A percentile compares a stretch with the other conserved stretches of the same genome.
Evolutionary conservation across 352 stramenopile genomes (phyloP).

Genomic region (Phytopythium delawarense): DNA sequence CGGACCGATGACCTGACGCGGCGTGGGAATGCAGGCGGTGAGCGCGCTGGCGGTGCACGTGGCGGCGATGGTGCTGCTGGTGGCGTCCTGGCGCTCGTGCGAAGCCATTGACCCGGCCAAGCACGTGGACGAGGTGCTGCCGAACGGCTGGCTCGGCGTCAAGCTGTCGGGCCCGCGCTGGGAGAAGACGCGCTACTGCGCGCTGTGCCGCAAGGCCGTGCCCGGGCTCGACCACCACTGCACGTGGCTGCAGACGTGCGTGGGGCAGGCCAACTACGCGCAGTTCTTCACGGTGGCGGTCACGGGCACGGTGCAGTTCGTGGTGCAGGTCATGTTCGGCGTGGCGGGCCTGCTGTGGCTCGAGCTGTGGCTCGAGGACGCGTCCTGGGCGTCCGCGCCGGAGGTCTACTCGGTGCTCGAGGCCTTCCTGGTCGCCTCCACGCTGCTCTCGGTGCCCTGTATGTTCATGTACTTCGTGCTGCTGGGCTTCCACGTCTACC

Average conservation of each 20-base stretch:
- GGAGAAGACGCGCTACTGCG: slow-evolving; percentile 81
- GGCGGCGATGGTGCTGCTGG: slow-evolving; percentile 37
- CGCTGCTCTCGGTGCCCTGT: slow-evolving; percentile 72
- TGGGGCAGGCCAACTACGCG: slow-evolving; percentile 80
- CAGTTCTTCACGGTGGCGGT: slow-evolving; percentile 85
- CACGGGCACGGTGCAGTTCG: slow-evolving; percentile 61
- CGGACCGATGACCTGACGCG: no score
- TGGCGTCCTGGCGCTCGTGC: slow-evolving; percentile 66
- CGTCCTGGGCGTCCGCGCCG: slow-evolving; percentile 1
- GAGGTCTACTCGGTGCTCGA: slow-evolving; percentile 31
- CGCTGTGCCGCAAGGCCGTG: slow-evolving; percentile 71
- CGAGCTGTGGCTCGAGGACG: slow-evolving; percentile 20
- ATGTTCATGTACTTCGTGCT: slow-evolving; percentile 86
- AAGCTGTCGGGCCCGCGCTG: slow-evolving; percentile 61
- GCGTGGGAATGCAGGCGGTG: slow-evolving; percentile 29
- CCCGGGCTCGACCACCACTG: slow-evolving; percentile 85
- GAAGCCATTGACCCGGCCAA: slow-evolving; percentile 61
- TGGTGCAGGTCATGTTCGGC: slow-evolving; percentile 54
- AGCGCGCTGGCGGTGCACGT: slow-evolving; percentile 51
- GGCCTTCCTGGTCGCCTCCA: slow-evolving; percentile 38
- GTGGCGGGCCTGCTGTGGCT: slow-evolving; percentile 53
- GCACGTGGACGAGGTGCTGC: slow-evolving; percentile 26
- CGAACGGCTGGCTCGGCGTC: slow-evolving; percentile 65
- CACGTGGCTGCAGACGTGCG: slow-evolving; percentile 86
- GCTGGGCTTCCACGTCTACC: slow-evolving; percentile 76